A percentile compares a stretch with the other conserved stretches of the same genome.
Conservation (phyloP, 2,329 filamentous ascomycete genomes). For the Aspergillus sp. region DNA sequence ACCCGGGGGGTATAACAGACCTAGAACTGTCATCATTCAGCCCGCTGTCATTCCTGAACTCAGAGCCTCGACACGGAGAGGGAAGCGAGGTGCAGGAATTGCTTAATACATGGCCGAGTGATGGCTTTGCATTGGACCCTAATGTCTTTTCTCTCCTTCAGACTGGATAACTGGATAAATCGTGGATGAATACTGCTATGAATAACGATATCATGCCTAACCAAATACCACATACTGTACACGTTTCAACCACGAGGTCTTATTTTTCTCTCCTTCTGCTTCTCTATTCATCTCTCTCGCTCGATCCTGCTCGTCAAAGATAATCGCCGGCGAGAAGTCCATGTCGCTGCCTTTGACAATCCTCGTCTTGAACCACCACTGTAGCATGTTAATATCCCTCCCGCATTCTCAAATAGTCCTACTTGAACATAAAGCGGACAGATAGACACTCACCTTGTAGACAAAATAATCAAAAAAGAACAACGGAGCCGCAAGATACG, state of each 20-base stretch:
- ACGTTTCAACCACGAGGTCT: not conserved
- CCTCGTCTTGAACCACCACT: constrained; percentile 22
- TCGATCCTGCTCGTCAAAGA: constrained; percentile 26
- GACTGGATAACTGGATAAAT: not conserved
- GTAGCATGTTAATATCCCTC: too few species aligned
- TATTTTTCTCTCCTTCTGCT: not conserved
- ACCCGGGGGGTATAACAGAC: not conserved
- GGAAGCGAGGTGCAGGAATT: too few species aligned
- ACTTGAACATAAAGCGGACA: too few species aligned
- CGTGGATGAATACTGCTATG: not conserved
- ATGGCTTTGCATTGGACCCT: too few species aligned
- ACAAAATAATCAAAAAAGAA: constrained; percentile 31
- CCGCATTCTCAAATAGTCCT: too few species aligned
- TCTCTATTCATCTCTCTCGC: not conserved
- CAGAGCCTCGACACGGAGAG: not conserved
- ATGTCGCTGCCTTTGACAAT: constrained; percentile 23
- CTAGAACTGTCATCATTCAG: not conserved
- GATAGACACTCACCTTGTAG: constrained; percentile 20
- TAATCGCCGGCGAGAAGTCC: constrained; percentile 23
- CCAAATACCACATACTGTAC: constrained; percentile 1
- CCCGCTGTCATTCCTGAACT: not conserved
- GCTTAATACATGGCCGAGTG: too few species aligned
- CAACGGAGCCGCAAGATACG: constrained; percentile 32
- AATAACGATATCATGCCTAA: not conserved
- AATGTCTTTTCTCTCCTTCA: not conserved